Percentiles rank a stretch among this genome's conserved stretches.
These are phyloP conservation scores for Xylaria sp. DNA, from an alignment of 2,329 filamentous ascomycete species.

Conservation along the genomic window DNA sequence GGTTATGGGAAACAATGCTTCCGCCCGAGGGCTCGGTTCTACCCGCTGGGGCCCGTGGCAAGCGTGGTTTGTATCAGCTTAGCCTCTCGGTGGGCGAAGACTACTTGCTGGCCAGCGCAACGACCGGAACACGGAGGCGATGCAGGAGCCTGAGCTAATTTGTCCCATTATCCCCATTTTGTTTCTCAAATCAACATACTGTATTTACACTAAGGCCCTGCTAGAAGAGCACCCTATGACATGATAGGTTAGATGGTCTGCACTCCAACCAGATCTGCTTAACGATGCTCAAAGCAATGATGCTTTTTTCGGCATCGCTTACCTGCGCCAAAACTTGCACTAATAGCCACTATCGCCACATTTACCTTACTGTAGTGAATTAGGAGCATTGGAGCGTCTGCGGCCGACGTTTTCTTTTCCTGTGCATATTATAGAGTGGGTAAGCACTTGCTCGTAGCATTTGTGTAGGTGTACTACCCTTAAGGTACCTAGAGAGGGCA, in stretches of 20 bases:
- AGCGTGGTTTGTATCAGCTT: not conserved
- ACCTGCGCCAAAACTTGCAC: not conserved
- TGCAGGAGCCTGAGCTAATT: constrained; percentile 11
- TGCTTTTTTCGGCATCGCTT: constrained; percentile 6
- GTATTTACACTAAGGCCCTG: not conserved
- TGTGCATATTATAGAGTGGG: too few species aligned
- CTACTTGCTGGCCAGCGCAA: too few species aligned
- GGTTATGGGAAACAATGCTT: not conserved
- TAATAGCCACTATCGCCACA: constrained; percentile 3
- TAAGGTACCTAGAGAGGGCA: too few species aligned
- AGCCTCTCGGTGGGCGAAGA: constrained; percentile 9
- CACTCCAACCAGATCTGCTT: too few species aligned
- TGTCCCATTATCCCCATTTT: constrained; percentile 3
- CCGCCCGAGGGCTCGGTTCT: constrained; percentile 19
- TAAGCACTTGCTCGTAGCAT: too few species aligned
- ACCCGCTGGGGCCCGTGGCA: constrained; percentile 10
- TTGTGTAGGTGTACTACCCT: too few species aligned
- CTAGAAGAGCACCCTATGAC: not conserved
- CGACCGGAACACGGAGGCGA: not conserved
- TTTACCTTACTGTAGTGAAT: not conserved
- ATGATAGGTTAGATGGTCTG: not conserved
- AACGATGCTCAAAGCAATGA: constrained; percentile 1
- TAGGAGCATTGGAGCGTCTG: not conserved
- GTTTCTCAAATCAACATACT: too few species aligned
- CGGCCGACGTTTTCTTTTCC: not conserved